Conservation (phyloP, 1,284 basidiomycete genomes). For the Rhodotorula sp. region DNA sequence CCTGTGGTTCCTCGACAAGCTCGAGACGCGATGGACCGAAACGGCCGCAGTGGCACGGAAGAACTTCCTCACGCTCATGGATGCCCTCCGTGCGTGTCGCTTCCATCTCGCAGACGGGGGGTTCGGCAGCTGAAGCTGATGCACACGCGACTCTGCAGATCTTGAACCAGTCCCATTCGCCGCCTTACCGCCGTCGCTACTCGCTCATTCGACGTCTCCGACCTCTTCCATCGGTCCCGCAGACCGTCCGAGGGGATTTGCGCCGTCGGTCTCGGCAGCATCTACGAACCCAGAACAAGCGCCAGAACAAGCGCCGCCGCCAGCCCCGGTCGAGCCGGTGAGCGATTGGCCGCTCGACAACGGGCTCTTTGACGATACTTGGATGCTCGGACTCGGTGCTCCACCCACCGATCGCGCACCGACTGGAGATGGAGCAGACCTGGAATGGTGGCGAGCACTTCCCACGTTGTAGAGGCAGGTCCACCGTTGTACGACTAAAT, state of each 20-base stretch:
- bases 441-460: neutral
- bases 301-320: neutral
- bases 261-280: too few relatives aligned
- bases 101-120: neutral
- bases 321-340: neutral
- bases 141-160: neutral
- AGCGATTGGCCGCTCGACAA: neutral
- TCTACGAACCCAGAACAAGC: neutral
- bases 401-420: neutral
- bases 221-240: neutral
- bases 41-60: neutral
- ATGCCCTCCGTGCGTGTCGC: slow-evolving; percentile 5
- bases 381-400: slow-evolving; percentile 1
- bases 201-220: neutral
- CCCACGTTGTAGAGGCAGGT: neutral
- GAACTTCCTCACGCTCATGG: slow-evolving; percentile 4
- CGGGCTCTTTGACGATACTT: slow-evolving; percentile 1
- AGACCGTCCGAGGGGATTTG: too few relatives aligned
- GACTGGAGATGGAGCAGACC: neutral
- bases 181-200: neutral
- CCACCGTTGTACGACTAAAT: too few relatives aligned
- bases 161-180: neutral
- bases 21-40: neutral
- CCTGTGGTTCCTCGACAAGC: slow-evolving; percentile 8
- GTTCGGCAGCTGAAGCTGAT: too few relatives aligned